Conservation (phyloP, 371 early-diverging fungal species). For the Lichtheimia corymbifera region DNA sequence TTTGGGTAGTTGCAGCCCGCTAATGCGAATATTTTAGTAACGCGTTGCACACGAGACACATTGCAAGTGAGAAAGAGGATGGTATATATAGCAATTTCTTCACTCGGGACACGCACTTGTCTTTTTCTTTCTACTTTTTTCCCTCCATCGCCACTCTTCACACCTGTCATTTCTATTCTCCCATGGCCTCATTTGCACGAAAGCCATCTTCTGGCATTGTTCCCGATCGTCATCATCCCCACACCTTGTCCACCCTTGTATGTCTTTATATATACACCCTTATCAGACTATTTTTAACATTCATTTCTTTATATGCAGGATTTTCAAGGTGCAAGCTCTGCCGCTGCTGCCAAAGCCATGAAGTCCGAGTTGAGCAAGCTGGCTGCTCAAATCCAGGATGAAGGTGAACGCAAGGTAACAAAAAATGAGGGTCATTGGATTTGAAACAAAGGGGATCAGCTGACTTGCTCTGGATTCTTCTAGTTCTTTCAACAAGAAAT, state of each 20-base stretch:
- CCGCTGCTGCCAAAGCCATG: constrained; percentile 70
- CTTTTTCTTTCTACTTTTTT: too few species aligned
- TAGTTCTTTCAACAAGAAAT: constrained; percentile 55
- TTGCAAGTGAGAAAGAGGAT: too few species aligned
- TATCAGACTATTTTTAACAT: not conserved
- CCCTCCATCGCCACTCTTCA: too few species aligned
- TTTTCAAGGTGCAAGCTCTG: constrained; percentile 68
- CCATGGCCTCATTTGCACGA: constrained; percentile 31
- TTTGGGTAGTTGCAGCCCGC: too few species aligned
- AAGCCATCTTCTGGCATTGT: constrained; percentile 32
- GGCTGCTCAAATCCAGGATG: constrained; percentile 50
- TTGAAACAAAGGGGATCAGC: not conserved
- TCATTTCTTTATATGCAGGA: constrained; percentile 33
- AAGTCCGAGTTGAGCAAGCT: constrained; percentile 60
- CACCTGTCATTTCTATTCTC: not conserved
- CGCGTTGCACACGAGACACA: too few species aligned
- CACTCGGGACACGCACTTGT: too few species aligned
- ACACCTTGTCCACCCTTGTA: constrained; percentile 63
- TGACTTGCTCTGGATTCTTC: not conserved
- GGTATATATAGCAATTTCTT: too few species aligned
- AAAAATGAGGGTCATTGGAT: not conserved
- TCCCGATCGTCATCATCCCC: constrained; percentile 55
- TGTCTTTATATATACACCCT: not conserved
- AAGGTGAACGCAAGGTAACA: constrained; percentile 59
- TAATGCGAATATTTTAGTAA: too few species aligned